A percentile compares a stretch with the other conserved stretches of the same genome.
Conservation (phyloP, 2,329 filamentous ascomycete genomes). For the Botrytis byssoidea region DNA sequence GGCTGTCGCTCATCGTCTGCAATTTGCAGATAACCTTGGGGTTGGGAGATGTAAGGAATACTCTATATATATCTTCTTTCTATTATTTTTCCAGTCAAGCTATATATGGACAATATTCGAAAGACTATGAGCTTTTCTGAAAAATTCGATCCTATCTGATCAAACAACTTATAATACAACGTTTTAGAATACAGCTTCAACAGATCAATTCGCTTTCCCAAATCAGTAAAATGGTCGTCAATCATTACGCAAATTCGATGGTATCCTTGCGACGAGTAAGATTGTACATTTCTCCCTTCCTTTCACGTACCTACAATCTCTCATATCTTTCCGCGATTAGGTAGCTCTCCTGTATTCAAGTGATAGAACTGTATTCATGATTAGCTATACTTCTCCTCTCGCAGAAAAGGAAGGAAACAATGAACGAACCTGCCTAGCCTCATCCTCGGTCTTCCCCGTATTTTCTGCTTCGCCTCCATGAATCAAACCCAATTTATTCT, state of each 20-base stretch:
- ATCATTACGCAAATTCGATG: not conserved
- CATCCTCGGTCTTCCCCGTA: conserved; percentile 66
- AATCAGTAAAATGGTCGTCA: not conserved
- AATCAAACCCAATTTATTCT: conserved; percentile 69
- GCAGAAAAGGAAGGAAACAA: not conserved
- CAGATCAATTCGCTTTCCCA: not conserved
- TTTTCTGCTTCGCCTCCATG: conserved; percentile 59
- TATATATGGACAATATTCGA: not conserved
- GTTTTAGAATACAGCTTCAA: not conserved
- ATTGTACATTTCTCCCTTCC: not conserved
- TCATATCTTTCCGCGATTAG: not conserved
- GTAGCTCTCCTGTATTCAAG: not conserved
- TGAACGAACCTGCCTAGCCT: conserved; percentile 48
- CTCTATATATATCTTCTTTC: not conserved
- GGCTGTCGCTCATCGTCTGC: too few relatives aligned
- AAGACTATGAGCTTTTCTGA: not conserved
- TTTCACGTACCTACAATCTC: not conserved
- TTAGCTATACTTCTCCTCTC: not conserved
- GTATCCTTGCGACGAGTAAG: not conserved
- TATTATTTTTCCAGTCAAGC: not conserved
- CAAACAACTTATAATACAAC: not conserved
- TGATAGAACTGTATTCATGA: conserved; percentile 15
- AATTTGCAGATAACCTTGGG: not conserved
- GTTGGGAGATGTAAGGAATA: not conserved
- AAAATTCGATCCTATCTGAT: not conserved